Evolutionary conservation across 768 basidiomycete genomes (phyloP), one percentile per base, ranked within the genome.

Genomic region (Glaciozyma martinii): DNA sequence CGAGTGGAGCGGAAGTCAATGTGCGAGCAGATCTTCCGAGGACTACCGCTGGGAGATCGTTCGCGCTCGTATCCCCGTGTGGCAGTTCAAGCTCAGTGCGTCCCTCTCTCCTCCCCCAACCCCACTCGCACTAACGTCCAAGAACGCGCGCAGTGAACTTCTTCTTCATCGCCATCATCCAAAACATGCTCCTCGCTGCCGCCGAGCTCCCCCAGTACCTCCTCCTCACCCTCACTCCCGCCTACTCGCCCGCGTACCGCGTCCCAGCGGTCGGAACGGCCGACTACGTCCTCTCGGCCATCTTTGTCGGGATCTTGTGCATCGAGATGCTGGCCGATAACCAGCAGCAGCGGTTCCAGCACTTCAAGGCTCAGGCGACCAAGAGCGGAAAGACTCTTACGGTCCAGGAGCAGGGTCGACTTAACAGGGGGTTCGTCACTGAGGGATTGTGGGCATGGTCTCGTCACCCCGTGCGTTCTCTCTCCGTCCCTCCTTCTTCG

Each of bases 21-120:
- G 49, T 12, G 9, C n/a, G 46, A n/a, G 15, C 53, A 66, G 61
- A 15, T 55, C 54, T 37, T 57, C 88, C 30, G 91, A 94, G 76
- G 92, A 95, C 76, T 97, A 97, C 73, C 86, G 94, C 32, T 97
- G 93, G 89, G 83, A 79, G 3, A 78, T 90, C 44, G 80, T 95
- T 19, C 84, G 92, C 49, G 75, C 78, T 47, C 80, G 84, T 56
- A 73, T 86, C 5, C 82, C 84, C 19, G 59, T 74, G 3, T 79
- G 79, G 76, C 67, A 83, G 13, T 86, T 86, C 78, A 82, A 84
- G 67, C 65, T 87, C n/a, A 60, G 56, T 57, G 27, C 21, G 56
- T 47, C 82, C 37, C 85, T 76, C 76, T 89, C 19, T 80, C 80
- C 18, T 91, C 90, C 78, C 86, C 92, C 7, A 56, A 13, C 23